Base-by-base conservation (phyloP, 108 stramenopile genomes). In the Bacterosira constricta region DNA sequence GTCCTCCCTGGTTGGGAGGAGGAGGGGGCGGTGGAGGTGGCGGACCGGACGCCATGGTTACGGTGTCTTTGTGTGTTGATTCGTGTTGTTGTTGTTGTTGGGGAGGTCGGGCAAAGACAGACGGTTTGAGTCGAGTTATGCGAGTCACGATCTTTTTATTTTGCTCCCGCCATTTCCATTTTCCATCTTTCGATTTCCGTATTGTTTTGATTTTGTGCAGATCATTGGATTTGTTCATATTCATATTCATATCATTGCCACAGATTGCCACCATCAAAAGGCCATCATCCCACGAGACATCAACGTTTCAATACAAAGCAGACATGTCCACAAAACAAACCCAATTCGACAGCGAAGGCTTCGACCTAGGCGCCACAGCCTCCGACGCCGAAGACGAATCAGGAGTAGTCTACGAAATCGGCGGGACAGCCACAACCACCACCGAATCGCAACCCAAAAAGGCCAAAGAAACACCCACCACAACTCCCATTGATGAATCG, bases 271-370 rank as follows among this genome's bases (percentile, higher is more conserved):
- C 13, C 52, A 30, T 13, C 29, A 30, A 21, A 44, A 44, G 42
- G 27, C 6, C n/a, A n/a, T n/a, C n/a, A n/a, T n/a, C n/a, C n/a
- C n/a, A n/a, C n/a, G n/a, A n/a, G n/a, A n/a, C n/a, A n/a, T n/a
- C n/a, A n/a, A n/a, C n/a, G n/a, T n/a, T n/a, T n/a, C n/a, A n/a
- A n/a, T n/a, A n/a, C n/a, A n/a, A n/a, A n/a, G n/a, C n/a, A n/a
- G n/a, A n/a, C n/a, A n/a, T n/a, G n/a, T n/a, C 23, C 52, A 53
- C 25, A 4, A 53, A 53, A 15, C 10, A 13, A 4, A 66, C 50
- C 20, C 51, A 66, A 66, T 66, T 66, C 66, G 66, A 66, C 53
- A 54, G 52, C 53, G 66, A 66, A 41, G 66, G 66, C 10, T 66
- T 66, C 66, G 66, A 66, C 23, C 37, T 66, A 0, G 20, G 37